Evolutionary conservation across 2,329 filamentous ascomycete genomes (phyloP), one percentile per base, ranked within the genome.

Genomic region (Exophiala calicioides): DNA sequence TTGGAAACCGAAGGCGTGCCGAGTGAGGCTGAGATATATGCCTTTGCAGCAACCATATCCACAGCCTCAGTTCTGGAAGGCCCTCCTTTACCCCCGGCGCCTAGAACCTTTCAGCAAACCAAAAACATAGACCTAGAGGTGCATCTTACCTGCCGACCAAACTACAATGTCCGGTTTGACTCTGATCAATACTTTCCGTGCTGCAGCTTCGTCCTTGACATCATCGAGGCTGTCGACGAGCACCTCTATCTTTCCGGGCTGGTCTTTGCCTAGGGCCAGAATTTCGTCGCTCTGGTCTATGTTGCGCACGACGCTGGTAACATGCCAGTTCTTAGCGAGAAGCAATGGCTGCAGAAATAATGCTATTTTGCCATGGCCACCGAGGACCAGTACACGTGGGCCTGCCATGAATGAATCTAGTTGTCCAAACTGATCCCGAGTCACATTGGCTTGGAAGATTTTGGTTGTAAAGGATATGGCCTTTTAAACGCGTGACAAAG

Each of bases 361-460:
- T 56, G 87, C 80, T 50, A 93, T 69, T 65, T 90, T 88, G 70
- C 88, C 88, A 71, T 90, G 87, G 60, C 88, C 88, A 61, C 88
- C 88, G 53, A 93, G 79, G 56, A 93, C 69, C 51, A 90, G 81
- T 49, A 90, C 80, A 62, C 80, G 74, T 66, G 72, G 55, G 33
- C 57, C 19, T 4, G 47, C 24, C 40, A 38, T 44, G 18, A 23
- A n/a, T n/a, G n/a, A n/a, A n/a, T n/a, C n/a, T n/a, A n/a, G n/a
- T n/a, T n/a, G n/a, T n/a, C n/a, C n/a, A n/a, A n/a, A n/a, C n/a
- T n/a, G n/a, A n/a, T n/a, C n/a, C n/a, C n/a, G n/a, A n/a, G n/a
- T n/a, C n/a, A n/a, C n/a, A n/a, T n/a, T n/a, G n/a, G n/a, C n/a
- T n/a, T n/a, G n/a, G n/a, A n/a, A n/a, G n/a, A n/a, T n/a, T n/a